Base-by-base conservation (phyloP, 2,329 filamentous ascomycete species). In the Trichoderma afroharzianum region DNA sequence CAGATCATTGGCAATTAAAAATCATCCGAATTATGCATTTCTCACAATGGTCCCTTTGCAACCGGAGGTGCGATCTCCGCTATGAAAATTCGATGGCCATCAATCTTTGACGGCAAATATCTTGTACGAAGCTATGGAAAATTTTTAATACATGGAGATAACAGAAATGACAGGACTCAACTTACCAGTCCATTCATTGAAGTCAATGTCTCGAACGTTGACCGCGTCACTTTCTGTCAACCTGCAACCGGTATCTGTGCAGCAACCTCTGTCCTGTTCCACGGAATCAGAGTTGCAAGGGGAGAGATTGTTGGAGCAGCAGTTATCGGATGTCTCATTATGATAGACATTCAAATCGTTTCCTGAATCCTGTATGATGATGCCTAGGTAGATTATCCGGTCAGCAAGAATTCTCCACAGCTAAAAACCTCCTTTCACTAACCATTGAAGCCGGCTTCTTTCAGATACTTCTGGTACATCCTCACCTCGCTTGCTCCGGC, bases 391-490 rank as follows among this genome's bases (percentile, higher is more conserved):
- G 39, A 6, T 53, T 26, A 4, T 21, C 14, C 0, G 12, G 39
- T 64, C 1, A 64, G 43, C 6, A 50, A 33, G 12, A 9, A 6
- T 6, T 47, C n/a, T 26, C 8, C 12, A 0, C 11, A 18, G 9
- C 26, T 3, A 21, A 18, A 21, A 6, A 3, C 28, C n/a, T 53
- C 39, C 1, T 24, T 64, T 50, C n/a, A 53, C 62, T 1, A 24
- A 64, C 62, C 43, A 11, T 76, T 53, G 73, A 90, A 89, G 0
- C 87, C 88, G 0, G 85, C 86, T 14, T 83, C 76, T 5, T 64
- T 63, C 4, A 91, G 77, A 77, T 84, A 90, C 8, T 61, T 43
- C 69, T 88, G 81, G 78, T 91, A 91, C 67, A 86, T 82, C 1
- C 39, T 73, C 0, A 88, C 81, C 70, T 80, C 77, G 72, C 87